Evolutionary conservation across 805 yeast species (phyloP), one percentile per base, ranked within the genome.

Genomic region (Phaffomyces thermotolerans): DNA sequence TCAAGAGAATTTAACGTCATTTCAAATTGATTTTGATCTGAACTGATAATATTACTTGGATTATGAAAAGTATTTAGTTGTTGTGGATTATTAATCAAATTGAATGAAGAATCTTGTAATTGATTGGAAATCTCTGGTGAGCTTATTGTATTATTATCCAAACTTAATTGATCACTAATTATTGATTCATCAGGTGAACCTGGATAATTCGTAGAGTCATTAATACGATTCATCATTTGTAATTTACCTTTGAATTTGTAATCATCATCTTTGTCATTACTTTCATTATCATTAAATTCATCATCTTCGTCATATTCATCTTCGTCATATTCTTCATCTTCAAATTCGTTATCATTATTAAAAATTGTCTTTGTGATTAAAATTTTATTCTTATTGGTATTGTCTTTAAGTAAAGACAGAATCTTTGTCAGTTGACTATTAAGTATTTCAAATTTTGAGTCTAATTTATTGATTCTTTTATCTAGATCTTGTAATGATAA

Each of bases 401-500:
- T 34, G 18, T 40, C 42, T 10, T 46, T 50, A 22, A 45, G 36
- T 13, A 56, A 40, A 4, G 47, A 15, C 14, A 56, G 30, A 7
- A 57, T 48, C 17, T 45, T 38, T 2, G 32, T 6, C 3, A 57
- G 34, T 30, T 48, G 51, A 2, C 40, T 44, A 35, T 41, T 52
- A 23, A 54, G 13, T 4, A 29, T 8, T 8, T 50, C 50, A 29
- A 50, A 42, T 29, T 50, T 52, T 25, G 43, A 44, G 25, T 54
- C 55, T 39, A 55, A 34, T 34, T 43, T 46, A n/a, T 43, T 39
- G 13, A 56, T 41, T 27, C 53, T 48, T 37, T 50, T 54, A 34
- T 56, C 57, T n/a, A 57, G 22, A 4, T 56, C 58, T 31, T 51
- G 53, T 15, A 56, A 27, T 4, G 57, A 49, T 18, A 51, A 42